phyloP scores from a whole-genome alignment of 2,329 filamentous ascomycete species.

The Epichloe scottii region DNA sequence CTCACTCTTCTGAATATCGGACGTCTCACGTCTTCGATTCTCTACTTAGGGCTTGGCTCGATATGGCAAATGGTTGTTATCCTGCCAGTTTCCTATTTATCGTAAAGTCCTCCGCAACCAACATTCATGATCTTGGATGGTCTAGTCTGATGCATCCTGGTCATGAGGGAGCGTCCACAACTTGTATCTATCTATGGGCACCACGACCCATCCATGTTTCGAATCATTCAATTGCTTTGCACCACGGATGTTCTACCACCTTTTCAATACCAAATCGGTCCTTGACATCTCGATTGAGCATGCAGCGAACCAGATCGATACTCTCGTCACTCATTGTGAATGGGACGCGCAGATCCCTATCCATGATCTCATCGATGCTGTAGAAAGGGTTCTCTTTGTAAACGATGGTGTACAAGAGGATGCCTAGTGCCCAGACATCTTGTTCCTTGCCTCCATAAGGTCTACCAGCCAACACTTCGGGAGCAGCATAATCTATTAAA shows the following conservation, averaged over 20 bases:
- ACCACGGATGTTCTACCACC: slow-evolving; percentile 87
- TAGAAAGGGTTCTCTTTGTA: slow-evolving; percentile 99
- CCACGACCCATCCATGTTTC: background rate
- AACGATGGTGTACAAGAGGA: slow-evolving; percentile 94
- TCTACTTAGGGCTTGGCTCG: too few species aligned
- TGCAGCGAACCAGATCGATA: slow-evolving; percentile 79
- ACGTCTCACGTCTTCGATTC: too few species aligned
- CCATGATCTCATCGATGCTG: slow-evolving; percentile 98
- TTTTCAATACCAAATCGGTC: slow-evolving; percentile 74
- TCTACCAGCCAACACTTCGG: slow-evolving; percentile 88
- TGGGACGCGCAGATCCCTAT: slow-evolving; percentile 84
- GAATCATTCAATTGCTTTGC: slow-evolving; percentile 6
- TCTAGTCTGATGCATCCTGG: too few species aligned
- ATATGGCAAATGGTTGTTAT: too few species aligned
- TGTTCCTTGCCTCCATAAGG: slow-evolving; percentile 93
- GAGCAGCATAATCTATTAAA: slow-evolving; percentile 78
- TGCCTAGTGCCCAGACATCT: slow-evolving; percentile 95
- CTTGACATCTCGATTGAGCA: slow-evolving; percentile 85
- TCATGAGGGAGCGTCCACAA: too few species aligned
- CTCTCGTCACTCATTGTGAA: slow-evolving; percentile 83
- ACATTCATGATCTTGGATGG: too few species aligned
- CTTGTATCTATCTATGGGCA: background rate
- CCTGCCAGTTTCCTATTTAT: too few species aligned
- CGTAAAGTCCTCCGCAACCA: too few species aligned
- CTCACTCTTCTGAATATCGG: too few species aligned